Conservation (phyloP, 495 filamentous ascomycete species). For the Lasiosphaeria miniovina region DNA sequence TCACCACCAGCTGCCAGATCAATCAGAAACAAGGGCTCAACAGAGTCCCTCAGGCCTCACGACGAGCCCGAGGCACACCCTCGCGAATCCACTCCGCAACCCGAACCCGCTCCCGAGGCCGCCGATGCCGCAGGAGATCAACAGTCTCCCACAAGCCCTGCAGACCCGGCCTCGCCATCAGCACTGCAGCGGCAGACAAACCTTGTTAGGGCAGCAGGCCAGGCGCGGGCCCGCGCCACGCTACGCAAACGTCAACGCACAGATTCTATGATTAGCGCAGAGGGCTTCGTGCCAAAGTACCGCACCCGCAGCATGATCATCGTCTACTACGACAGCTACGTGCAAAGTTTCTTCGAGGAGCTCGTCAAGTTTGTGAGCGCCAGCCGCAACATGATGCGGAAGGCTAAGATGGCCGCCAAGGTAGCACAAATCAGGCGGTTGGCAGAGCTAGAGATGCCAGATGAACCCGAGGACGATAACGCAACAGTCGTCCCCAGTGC, state of each 20-base stretch:
- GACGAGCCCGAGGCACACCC: constrained; percentile 44
- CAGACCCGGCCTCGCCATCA: constrained; percentile 35
- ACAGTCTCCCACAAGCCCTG: constrained; percentile 22
- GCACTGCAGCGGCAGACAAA: constrained; percentile 48
- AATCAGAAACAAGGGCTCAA: constrained; percentile 58
- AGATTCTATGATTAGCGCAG: constrained; percentile 54
- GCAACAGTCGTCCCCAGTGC: constrained; percentile 6
- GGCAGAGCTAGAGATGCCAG: constrained; percentile 50
- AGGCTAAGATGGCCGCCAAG: constrained; percentile 68
- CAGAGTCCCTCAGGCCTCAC: constrained; percentile 57
- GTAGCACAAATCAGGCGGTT: constrained; percentile 53
- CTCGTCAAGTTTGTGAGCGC: constrained; percentile 75
- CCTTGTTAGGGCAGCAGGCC: constrained; percentile 44
- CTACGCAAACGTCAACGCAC: constrained; percentile 56
- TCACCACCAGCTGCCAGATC: constrained; percentile 34
- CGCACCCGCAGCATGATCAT: constrained; percentile 76
- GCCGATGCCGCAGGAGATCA: constrained; percentile 8
- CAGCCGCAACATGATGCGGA: constrained; percentile 78
- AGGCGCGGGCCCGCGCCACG: constrained; percentile 41
- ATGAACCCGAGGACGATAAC: constrained; percentile 39
- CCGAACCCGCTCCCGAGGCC: constrained; percentile 3
- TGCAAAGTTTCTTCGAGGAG: constrained; percentile 75
- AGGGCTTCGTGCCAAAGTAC: constrained; percentile 51
- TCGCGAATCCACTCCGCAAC: constrained; percentile 20
- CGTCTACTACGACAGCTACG: constrained; percentile 84